A percentile compares a stretch with the other conserved stretches of the same genome.
phyloP scores from a whole-genome alignment of 2,329 filamentous ascomycete genomes.

The Diaporthe citriasiana region DNA sequence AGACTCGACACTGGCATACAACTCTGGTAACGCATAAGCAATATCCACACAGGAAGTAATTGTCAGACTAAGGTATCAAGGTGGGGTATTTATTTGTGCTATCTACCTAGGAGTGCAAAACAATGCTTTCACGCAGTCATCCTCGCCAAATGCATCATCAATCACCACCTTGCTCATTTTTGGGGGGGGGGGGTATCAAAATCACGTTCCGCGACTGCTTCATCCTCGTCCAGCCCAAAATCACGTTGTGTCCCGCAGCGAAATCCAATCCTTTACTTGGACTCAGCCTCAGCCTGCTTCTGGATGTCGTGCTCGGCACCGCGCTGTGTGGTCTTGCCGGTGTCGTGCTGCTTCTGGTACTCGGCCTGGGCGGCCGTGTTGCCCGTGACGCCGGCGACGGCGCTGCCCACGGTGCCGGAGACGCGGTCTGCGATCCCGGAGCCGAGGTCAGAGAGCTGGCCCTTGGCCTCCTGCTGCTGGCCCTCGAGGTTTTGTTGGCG shows the following conservation, averaged over 20 bases:
- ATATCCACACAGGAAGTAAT: background rate
- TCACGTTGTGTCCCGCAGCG: background rate
- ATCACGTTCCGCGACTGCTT: background rate
- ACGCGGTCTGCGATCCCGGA: slow-evolving; percentile 77
- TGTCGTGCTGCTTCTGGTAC: slow-evolving; percentile 79
- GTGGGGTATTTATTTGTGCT: background rate
- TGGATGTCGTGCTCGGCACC: slow-evolving; percentile 85
- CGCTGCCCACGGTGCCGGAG: slow-evolving; percentile 78
- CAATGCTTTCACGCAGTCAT: background rate
- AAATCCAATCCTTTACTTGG: background rate
- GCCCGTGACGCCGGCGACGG: slow-evolving; percentile 80
- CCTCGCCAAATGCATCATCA: background rate
- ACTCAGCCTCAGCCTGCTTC: slow-evolving; percentile 73
- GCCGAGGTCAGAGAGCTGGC: slow-evolving; percentile 82
- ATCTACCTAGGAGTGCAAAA: background rate
- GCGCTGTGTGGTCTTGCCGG: slow-evolving; percentile 84
- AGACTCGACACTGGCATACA: slow-evolving; percentile 49
- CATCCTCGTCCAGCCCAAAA: background rate
- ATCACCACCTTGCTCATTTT: background rate
- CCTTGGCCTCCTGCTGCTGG: slow-evolving; percentile 84
- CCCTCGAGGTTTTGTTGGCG: slow-evolving; percentile 84
- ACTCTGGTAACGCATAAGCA: background rate
- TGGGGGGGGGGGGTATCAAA: slow-evolving; percentile 42
- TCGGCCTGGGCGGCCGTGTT: slow-evolving; percentile 75
- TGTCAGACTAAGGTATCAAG: too few species aligned